phyloP scores from a whole-genome alignment of 129 eudicot genomes.

The Lactuca saligna region DNA sequence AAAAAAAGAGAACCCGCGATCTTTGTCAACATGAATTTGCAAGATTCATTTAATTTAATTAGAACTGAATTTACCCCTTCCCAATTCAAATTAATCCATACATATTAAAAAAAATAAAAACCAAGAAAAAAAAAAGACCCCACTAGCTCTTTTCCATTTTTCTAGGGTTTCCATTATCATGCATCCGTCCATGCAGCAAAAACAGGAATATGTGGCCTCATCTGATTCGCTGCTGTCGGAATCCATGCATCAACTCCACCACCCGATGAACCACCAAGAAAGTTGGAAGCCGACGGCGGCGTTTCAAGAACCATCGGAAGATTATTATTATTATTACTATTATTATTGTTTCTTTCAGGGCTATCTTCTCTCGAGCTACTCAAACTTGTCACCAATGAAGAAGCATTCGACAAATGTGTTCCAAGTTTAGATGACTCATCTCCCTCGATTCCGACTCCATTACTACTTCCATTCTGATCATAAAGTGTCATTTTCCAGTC shows the following conservation, averaged over 20 bases:
- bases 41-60: slow-evolving; percentile 34
- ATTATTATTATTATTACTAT: slow-evolving; percentile 21
- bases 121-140: slow-evolving; percentile 15
- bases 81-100: slow-evolving; percentile 37
- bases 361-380: slow-evolving; percentile 79
- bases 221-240: slow-evolving; percentile 39
- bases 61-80: slow-evolving; percentile 41
- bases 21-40: slow-evolving; percentile 28
- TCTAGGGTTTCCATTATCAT: slow-evolving; percentile 22
- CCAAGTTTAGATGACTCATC: slow-evolving; percentile 44
- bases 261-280: slow-evolving; percentile 39
- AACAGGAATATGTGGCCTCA: slow-evolving; percentile 76
- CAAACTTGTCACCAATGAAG: slow-evolving; percentile 69
- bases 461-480: slow-evolving; percentile 27
- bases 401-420: slow-evolving; percentile 45
- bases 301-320: slow-evolving; percentile 48
- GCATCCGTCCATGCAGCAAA: slow-evolving; percentile 92
- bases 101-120: slow-evolving; percentile 14
- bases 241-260: slow-evolving; percentile 50
- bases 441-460: slow-evolving; percentile 26
- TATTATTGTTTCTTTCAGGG: slow-evolving; percentile 57
- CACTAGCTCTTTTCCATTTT: background rate
- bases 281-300: slow-evolving; percentile 52
- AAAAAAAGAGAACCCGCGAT: slow-evolving; percentile 32
- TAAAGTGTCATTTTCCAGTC: slow-evolving; percentile 73